These are phyloP conservation scores for Purpureocillium takamizusanense DNA, from an alignment of 2,329 filamentous ascomycete genomes.

Conservation along the genomic window DNA sequence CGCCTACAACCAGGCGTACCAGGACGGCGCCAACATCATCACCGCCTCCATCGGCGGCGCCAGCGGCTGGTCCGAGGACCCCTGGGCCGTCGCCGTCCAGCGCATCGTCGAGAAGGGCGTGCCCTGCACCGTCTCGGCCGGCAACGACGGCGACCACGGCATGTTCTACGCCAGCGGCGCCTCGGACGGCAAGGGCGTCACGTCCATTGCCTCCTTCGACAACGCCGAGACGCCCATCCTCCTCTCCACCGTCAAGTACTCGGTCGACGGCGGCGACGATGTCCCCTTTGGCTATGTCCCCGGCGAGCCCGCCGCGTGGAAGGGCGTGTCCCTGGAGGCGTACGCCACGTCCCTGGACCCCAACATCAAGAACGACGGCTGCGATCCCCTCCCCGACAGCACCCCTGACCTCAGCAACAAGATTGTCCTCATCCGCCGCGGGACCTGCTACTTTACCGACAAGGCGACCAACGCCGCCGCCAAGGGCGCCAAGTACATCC, in stretches of 20 bases:
- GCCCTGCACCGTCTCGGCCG: constrained; percentile 42
- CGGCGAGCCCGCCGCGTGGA: constrained; percentile 33
- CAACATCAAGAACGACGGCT: constrained; percentile 38
- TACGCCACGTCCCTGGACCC: constrained; percentile 42
- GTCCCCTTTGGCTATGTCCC: constrained; percentile 33
- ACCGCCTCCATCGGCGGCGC: constrained; percentile 43
- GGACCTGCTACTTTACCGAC: constrained; percentile 43
- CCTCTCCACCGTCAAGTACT: constrained; percentile 31
- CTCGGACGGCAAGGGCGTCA: constrained; percentile 36
- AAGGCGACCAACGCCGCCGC: constrained; percentile 45
- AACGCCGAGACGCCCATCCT: constrained; percentile 33
- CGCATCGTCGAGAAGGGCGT: constrained; percentile 45
- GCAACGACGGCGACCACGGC: constrained; percentile 37
- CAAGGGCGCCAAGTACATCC: constrained; percentile 49
- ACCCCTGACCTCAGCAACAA: constrained; percentile 48
- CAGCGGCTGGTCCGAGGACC: constrained; percentile 42
- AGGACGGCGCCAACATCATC: constrained; percentile 50
- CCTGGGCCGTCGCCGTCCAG: constrained; percentile 39
- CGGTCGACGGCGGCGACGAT: constrained; percentile 22
- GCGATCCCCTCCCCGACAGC: constrained; percentile 38
- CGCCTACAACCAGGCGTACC: constrained; percentile 50
- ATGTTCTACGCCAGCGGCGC: constrained; percentile 41
- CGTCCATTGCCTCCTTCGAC: constrained; percentile 41
- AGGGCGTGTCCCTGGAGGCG: constrained; percentile 35
- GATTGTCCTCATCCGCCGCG: constrained; percentile 52